phyloP scores from a whole-genome alignment of 805 yeast species.

The Ogataea nonfermentans region DNA sequence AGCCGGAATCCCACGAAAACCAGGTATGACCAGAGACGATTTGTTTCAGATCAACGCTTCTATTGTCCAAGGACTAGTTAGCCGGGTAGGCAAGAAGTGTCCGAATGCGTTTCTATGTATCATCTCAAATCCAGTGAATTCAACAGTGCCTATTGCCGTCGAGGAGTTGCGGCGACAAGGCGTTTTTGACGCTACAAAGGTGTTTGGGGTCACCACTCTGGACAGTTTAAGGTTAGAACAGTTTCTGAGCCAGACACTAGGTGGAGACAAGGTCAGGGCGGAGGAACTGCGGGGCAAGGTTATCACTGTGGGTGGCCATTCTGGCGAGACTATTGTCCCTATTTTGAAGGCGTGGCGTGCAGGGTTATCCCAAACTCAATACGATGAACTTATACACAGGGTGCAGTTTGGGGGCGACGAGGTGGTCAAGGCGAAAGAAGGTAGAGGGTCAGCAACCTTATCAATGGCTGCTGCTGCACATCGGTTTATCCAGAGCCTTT shows the following conservation, averaged over 20 bases:
- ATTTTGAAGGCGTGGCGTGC: constrained; percentile 45
- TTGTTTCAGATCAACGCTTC: constrained; percentile 56
- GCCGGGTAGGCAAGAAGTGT: constrained; percentile 44
- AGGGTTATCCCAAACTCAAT: constrained; percentile 35
- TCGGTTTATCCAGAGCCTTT: constrained; percentile 60
- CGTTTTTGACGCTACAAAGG: constrained; percentile 48
- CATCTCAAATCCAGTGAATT: constrained; percentile 59
- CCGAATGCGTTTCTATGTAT: constrained; percentile 54
- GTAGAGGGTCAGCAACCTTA: constrained; percentile 91
- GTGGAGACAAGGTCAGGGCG: constrained; percentile 30
- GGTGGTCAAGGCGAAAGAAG: constrained; percentile 91
- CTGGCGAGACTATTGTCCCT: constrained; percentile 92
- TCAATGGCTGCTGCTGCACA: constrained; percentile 95
- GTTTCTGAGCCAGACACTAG: constrained; percentile 58
- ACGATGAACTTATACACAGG: constrained; percentile 66
- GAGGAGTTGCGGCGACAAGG: constrained; percentile 50
- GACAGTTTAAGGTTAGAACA: constrained; percentile 70
- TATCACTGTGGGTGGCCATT: constrained; percentile 78
- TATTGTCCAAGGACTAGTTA: constrained; percentile 48
- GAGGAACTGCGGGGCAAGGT: constrained; percentile 60
- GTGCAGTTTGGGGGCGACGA: constrained; percentile 90
- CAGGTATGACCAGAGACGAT: constrained; percentile 64
- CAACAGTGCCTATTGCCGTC: constrained; percentile 58
- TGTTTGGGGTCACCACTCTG: constrained; percentile 59
- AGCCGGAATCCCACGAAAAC: constrained; percentile 62